Conservation (phyloP, 768 basidiomycete genomes). For the Tylopilus balloui region DNA sequence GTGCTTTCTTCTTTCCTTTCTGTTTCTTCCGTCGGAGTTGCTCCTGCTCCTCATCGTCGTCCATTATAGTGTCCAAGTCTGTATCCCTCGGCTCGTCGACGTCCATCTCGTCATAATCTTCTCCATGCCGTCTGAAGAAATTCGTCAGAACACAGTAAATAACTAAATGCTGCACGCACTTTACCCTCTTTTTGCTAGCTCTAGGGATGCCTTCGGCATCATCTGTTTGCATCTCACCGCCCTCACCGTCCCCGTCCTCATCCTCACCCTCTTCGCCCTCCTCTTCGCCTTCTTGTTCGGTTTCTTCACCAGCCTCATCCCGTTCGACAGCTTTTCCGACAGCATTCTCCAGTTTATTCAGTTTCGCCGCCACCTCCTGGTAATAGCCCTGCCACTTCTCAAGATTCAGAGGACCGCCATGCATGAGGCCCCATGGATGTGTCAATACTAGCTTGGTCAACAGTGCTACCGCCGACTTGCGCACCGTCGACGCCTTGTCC, state of each 20-base stretch:
- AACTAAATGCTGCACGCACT: conserved; percentile 8
- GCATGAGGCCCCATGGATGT: conserved; percentile 82
- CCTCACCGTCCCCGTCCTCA: conserved; percentile 36
- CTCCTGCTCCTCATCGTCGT: conserved; percentile 35
- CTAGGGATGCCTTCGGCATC: conserved; percentile 20
- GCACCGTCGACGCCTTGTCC: conserved; percentile 87
- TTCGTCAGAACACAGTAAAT: conserved; percentile 8
- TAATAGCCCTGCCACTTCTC: conserved; percentile 75
- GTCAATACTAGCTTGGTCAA: conserved; percentile 73
- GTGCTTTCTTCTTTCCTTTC: conserved; percentile 46
- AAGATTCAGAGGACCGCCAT: conserved; percentile 76
- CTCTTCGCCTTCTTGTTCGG: conserved; percentile 31
- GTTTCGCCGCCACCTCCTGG: conserved; percentile 51
- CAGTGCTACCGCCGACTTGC: conserved; percentile 76
- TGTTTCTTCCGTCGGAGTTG: conserved; percentile 35
- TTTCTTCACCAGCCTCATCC: conserved; percentile 35
- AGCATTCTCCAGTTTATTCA: conserved; percentile 64
- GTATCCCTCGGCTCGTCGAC: conserved; percentile 43
- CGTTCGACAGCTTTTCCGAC: conserved; percentile 60
- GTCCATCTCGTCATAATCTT: conserved; percentile 52
- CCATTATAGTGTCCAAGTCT: conserved; percentile 35
- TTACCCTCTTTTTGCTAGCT: conserved; percentile 32
- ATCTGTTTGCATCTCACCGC: conserved; percentile 32
- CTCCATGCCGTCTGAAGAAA: conserved; percentile 15
- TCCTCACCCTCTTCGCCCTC: conserved; percentile 33